Conservation (phyloP, 495 filamentous ascomycete genomes). For the Neurospora sp. region DNA sequence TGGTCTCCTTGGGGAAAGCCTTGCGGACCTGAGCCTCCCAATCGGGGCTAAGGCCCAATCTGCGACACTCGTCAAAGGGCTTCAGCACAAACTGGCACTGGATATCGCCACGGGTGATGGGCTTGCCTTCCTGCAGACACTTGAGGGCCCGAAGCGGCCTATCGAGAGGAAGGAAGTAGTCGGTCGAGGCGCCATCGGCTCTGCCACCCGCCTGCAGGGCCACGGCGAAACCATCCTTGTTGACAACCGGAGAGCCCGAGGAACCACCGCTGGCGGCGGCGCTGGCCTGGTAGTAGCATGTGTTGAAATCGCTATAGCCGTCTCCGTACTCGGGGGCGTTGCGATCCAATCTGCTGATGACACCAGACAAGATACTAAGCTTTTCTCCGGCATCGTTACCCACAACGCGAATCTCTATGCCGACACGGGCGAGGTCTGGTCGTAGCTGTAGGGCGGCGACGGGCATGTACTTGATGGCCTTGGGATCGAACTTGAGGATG, state of each 20-base stretch:
- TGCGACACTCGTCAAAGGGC: slow-evolving; percentile 93
- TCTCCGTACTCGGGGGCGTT: slow-evolving; percentile 98
- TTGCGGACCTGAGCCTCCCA: slow-evolving; percentile 79
- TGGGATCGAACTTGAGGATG: slow-evolving; percentile 89
- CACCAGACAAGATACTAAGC: slow-evolving; percentile 92
- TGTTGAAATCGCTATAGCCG: slow-evolving; percentile 98
- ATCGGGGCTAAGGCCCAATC: slow-evolving; percentile 72
- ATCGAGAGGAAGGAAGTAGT: slow-evolving; percentile 95
- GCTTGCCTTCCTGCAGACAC: slow-evolving; percentile 66
- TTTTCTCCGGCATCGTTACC: slow-evolving; percentile 99
- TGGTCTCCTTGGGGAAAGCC: slow-evolving; percentile 82
- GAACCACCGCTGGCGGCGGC: slow-evolving; percentile 93
- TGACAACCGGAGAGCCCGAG: slow-evolving; percentile 94
- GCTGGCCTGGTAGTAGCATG: slow-evolving; percentile 97
- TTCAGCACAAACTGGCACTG: slow-evolving; percentile 96
- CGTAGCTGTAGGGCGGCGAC: slow-evolving; percentile 68
- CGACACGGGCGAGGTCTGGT: slow-evolving; percentile 84
- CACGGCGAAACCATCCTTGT: slow-evolving; percentile 85
- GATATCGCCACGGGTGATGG: slow-evolving; percentile 84
- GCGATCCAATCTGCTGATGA: slow-evolving; percentile 89
- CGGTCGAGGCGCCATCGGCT: slow-evolving; percentile 88
- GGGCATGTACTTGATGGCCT: slow-evolving; percentile 92
- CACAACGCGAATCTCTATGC: slow-evolving; percentile 88
- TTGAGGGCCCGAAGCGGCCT: slow-evolving; percentile 76
- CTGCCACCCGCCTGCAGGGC: slow-evolving; percentile 92